Evolutionary conservation across 2,329 filamentous ascomycete species (phyloP).

Genomic region (Cercospora zeina): DNA sequence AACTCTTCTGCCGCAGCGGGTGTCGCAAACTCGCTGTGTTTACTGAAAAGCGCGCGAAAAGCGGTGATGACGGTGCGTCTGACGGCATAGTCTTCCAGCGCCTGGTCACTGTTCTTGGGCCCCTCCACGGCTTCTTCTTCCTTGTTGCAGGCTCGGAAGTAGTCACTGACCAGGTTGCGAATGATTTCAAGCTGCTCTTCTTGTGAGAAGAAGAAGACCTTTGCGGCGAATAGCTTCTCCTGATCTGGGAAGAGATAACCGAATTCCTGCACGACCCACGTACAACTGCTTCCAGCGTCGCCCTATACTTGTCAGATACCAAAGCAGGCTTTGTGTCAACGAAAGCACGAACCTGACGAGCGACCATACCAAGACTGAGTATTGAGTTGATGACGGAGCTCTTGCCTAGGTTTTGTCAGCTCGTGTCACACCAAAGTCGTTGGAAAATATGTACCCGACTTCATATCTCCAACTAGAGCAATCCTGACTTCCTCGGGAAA

Average conservation of each 20-base stretch:
- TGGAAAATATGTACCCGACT: conserved; percentile 7
- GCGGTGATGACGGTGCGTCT: not conserved
- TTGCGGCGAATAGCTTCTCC: conserved; percentile 23
- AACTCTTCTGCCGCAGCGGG: not conserved
- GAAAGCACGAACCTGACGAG: conserved; percentile 22
- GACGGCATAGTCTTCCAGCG: not conserved
- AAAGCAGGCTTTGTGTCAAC: not conserved
- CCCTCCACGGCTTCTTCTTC: not conserved
- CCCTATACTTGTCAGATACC: conserved; percentile 21
- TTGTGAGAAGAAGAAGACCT: conserved; percentile 26
- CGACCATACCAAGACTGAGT: conserved; percentile 27
- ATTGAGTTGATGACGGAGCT: conserved; percentile 33
- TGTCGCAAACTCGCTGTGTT: not conserved
- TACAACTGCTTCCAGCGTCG: conserved; percentile 28
- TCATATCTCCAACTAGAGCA: conserved; percentile 28
- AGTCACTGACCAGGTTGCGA: conserved; percentile 7
- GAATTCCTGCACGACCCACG: conserved; percentile 28
- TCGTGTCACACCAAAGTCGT: not conserved
- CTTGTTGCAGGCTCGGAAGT: conserved; percentile 17
- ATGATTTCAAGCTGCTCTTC: conserved; percentile 21
- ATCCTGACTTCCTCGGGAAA: conserved; percentile 1
- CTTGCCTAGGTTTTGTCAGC: conserved; percentile 22
- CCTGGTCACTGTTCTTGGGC: not conserved
- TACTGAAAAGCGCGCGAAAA: not conserved
- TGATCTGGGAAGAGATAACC: conserved; percentile 17